A percentile compares a stretch with the other conserved stretches of the same genome.
These are phyloP conservation scores for Dendrobium chrysotoxum DNA, from an alignment of 106 monocot species.

Conservation along the genomic window DNA sequence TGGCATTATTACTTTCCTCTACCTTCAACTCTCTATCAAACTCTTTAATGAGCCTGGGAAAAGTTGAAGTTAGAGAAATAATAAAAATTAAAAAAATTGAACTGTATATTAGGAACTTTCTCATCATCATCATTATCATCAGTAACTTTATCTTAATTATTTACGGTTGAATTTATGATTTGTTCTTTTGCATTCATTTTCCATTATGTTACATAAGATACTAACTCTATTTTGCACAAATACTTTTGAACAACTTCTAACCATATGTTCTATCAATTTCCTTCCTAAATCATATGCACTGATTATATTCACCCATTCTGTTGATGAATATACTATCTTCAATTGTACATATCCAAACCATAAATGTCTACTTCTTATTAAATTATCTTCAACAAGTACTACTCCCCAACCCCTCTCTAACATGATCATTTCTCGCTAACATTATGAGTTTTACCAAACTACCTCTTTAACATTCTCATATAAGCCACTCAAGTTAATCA, in stretches of 20 bases:
- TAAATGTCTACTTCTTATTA: not conserved
- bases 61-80: constrained; percentile 6
- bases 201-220: not conserved
- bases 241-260: not conserved
- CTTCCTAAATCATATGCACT: not conserved
- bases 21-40: constrained; percentile 44
- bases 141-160: not conserved
- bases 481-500: not conserved
- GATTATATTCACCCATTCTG: not conserved
- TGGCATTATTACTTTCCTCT: constrained; percentile 33
- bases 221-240: not conserved
- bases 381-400: not conserved
- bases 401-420: not conserved
- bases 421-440: not conserved
- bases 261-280: not conserved
- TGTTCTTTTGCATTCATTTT: not conserved
- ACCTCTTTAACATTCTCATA: not conserved
- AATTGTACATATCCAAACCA: not conserved
- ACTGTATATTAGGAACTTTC: not conserved
- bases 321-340: not conserved
- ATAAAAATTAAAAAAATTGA: not conserved
- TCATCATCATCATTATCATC: not conserved
- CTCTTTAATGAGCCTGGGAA: constrained; percentile 46
- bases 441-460: not conserved
- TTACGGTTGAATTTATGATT: not conserved